These are phyloP conservation scores for Earliella scabrosa DNA, from an alignment of 1,284 basidiomycete species.

Conservation along the genomic window DNA sequence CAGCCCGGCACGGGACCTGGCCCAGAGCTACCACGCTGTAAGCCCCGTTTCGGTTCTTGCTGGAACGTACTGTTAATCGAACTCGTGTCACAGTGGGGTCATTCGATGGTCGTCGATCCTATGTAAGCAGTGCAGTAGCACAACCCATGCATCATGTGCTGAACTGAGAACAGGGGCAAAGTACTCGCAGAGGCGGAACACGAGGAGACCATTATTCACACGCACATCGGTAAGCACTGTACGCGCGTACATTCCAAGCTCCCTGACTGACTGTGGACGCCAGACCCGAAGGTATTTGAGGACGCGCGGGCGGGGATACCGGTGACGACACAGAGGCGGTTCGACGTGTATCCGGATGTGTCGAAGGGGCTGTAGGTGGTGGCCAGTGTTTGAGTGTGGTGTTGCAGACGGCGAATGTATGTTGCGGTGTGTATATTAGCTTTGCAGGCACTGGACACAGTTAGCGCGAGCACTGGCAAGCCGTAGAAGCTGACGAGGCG, in stretches of 20 bases:
- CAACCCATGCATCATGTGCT: too few relatives aligned
- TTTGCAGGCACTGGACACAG: too few relatives aligned
- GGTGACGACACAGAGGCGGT: slow-evolving; percentile 86
- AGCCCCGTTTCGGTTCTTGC: slow-evolving; percentile 33
- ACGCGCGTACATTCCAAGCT: neutral
- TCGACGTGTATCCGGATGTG: slow-evolving; percentile 90
- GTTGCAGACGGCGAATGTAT: too few relatives aligned
- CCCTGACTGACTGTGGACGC: slow-evolving; percentile 14
- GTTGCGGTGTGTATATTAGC: too few relatives aligned
- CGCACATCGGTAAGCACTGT: slow-evolving; percentile 73
- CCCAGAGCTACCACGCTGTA: slow-evolving; percentile 86
- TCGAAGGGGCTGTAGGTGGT: slow-evolving; percentile 35
- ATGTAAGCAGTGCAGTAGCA: slow-evolving; percentile 55
- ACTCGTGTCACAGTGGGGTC: slow-evolving; percentile 79
- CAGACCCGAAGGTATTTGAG: slow-evolving; percentile 75
- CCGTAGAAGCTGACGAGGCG: too few relatives aligned
- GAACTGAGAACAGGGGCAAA: slow-evolving; percentile 62
- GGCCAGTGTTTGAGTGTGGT: too few relatives aligned
- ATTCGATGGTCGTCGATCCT: slow-evolving; percentile 89
- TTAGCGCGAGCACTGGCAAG: too few relatives aligned
- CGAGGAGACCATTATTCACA: slow-evolving; percentile 81
- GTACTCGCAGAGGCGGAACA: slow-evolving; percentile 82
- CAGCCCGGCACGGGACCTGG: slow-evolving; percentile 89
- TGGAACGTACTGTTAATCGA: neutral
- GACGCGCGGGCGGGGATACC: slow-evolving; percentile 84